These are phyloP conservation scores for Dichomitus squalens DNA, from an alignment of 1,284 basidiomycete species.

Conservation along the genomic window DNA sequence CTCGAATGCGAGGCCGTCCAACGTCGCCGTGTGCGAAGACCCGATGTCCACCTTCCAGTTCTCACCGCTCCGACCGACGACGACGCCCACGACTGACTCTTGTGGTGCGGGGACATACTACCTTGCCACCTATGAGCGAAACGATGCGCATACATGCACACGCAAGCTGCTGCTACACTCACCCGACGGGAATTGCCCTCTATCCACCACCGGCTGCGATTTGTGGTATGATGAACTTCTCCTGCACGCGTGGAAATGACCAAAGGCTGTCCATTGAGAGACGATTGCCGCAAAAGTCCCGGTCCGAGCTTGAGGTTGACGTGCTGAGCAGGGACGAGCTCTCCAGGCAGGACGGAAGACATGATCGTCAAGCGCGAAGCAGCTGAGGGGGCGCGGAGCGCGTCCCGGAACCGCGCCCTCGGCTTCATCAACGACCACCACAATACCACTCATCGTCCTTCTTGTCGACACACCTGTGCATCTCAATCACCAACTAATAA, in stretches of 20 bases:
- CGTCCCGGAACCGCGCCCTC: not conserved
- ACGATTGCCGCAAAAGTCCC: constrained; percentile 58
- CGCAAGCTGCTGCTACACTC: constrained; percentile 29
- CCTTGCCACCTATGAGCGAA: constrained; percentile 11
- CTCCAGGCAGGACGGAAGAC: constrained; percentile 68
- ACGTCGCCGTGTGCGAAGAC: constrained; percentile 70
- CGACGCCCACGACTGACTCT: constrained; percentile 77
- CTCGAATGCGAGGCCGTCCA: constrained; percentile 85
- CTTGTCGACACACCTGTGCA: no score
- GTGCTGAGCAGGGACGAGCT: constrained; percentile 66
- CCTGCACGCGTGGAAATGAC: constrained; percentile 73
- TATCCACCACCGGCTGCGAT: constrained; percentile 80
- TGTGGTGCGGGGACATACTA: constrained; percentile 86
- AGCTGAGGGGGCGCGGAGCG: not conserved
- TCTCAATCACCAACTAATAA: not conserved
- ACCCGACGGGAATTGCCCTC: constrained; percentile 77
- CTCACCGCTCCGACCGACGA: constrained; percentile 74
- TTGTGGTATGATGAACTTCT: constrained; percentile 64
- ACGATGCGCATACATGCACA: not conserved
- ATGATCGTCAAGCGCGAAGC: constrained; percentile 35
- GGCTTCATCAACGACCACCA: not conserved
- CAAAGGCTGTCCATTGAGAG: constrained; percentile 35
- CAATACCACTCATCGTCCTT: not conserved
- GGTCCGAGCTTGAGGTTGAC: constrained; percentile 81
- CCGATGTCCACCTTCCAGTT: constrained; percentile 86